Base-by-base conservation (phyloP, 2,329 filamentous ascomycete species). In the Phoma sp. region DNA sequence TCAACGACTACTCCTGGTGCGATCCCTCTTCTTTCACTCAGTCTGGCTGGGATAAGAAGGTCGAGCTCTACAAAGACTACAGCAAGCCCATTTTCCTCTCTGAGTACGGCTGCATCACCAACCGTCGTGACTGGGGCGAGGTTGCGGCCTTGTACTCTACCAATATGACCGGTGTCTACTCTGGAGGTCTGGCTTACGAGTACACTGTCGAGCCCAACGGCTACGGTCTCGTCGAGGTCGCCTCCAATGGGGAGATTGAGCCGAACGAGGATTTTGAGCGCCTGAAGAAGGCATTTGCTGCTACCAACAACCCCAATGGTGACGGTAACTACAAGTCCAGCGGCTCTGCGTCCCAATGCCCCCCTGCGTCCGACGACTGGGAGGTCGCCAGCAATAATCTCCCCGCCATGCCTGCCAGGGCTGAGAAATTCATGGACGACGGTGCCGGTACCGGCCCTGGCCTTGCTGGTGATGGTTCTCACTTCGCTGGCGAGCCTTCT, bases 151-250 rank as follows among this genome's bases (percentile, higher is more conserved):
- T 99, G 51, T 98, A 96, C 88, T 85, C 79, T 74, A 78, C 77
- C 13, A 75, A 96, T 56, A 98, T 98, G 93, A 92, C 89, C 8
- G 62, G 76, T 14, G 92, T 97, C 69, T 98, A 96, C 84, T 97
- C 93, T 35, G 93, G 95, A 69, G 95, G 95, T 74, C 84, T 99
- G 36, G 89, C 96, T 74, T 98, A 97, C 80, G 93, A 98, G 78
- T 99, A 96, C 81, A 88, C 89, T 10, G 79, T 89, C 66, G 73
- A 75, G 64, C 66, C 66, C 40, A 75, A 88, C 78, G 82, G 86
- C 42, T 98, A 86, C 76, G 93, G 93, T 65, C 88, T 96, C 58
- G 91, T 93, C 70, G 78, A 85, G 52, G 80, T 95, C 69, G 71
- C 74, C 48, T 52, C 40, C 27, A 82, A 82, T 62, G 70, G 77